A percentile compares a stretch with the other conserved stretches of the same genome.
These are phyloP conservation scores for Teratosphaeriaceae sp. DNA, from an alignment of 2,329 filamentous ascomycete genomes.

Conservation along the genomic window DNA sequence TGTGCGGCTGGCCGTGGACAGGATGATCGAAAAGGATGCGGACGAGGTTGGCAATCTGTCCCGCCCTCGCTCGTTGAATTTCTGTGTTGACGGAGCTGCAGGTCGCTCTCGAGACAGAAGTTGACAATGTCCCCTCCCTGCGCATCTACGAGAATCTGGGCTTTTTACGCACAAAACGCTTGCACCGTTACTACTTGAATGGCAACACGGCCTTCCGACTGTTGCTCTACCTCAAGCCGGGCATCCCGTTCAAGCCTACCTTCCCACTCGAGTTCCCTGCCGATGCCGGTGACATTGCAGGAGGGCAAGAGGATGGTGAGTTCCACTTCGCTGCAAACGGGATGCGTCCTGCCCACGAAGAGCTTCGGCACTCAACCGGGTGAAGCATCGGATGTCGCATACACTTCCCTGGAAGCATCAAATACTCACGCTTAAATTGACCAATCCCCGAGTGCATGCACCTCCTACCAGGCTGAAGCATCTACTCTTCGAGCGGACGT, in stretches of 20 bases:
- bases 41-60: constrained; percentile 56
- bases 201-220: constrained; percentile 91
- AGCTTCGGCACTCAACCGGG: too few relatives aligned
- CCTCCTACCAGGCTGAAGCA: too few relatives aligned
- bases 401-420: too few relatives aligned
- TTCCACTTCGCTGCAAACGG: too few relatives aligned
- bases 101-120: constrained; percentile 92
- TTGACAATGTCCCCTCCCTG: constrained; percentile 83
- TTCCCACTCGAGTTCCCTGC: constrained; percentile 24
- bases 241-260: constrained; percentile 38
- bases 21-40: constrained; percentile 75
- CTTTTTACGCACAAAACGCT: constrained; percentile 83
- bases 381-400: too few relatives aligned
- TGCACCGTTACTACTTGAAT: constrained; percentile 94
- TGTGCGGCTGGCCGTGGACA: constrained; percentile 84
- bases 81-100: constrained; percentile 19
- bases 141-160: constrained; percentile 88
- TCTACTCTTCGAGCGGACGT: too few relatives aligned
- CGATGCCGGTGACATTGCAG: too few relatives aligned
- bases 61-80: not conserved
- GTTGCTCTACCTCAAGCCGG: constrained; percentile 68
- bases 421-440: too few relatives aligned
- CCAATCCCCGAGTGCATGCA: too few relatives aligned
- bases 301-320: too few relatives aligned
- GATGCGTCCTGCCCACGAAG: too few relatives aligned